Evolutionary conservation across 139 green algal genomes (phyloP).

Genomic region (Chlorella sp.): DNA sequence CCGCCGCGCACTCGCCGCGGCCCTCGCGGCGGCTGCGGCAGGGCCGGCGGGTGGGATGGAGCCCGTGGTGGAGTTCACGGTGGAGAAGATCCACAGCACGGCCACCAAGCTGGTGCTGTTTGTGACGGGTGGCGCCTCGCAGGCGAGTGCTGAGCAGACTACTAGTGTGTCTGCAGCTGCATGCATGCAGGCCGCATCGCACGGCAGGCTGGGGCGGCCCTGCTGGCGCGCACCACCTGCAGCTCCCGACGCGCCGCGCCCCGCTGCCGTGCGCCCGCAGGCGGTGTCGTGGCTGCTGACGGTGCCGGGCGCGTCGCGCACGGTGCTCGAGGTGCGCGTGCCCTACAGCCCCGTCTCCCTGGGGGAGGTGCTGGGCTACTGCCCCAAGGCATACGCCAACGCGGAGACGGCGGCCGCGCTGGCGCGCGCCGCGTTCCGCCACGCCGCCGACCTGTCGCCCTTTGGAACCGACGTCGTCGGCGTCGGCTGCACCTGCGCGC

Average conservation of each 20-base stretch:
- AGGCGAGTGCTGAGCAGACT: conserved; percentile 51
- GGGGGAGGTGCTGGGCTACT: conserved; percentile 54
- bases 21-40: too few species aligned
- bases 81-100: conserved; percentile 49
- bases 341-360: conserved; percentile 67
- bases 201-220: too few species aligned
- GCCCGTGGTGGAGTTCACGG: conserved; percentile 1
- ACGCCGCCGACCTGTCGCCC: conserved; percentile 54
- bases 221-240: neutral
- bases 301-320: conserved; percentile 78
- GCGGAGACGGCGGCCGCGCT: conserved; percentile 55
- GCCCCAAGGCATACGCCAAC: conserved; percentile 54
- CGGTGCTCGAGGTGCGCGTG: conserved; percentile 72
- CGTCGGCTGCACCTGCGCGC: conserved; percentile 67
- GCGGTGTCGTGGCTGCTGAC: conserved; percentile 70
- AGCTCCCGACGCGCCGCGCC: neutral
- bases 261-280: conserved; percentile 40
- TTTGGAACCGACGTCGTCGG: conserved; percentile 69
- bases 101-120: conserved; percentile 49
- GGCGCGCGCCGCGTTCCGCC: conserved; percentile 66
- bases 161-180: too few species aligned
- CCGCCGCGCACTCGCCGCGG: too few species aligned
- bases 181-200: too few species aligned
- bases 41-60: conserved; percentile 10
- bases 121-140: conserved; percentile 56